These are phyloP conservation scores for Corinectria fuckeliana DNA, from an alignment of 2,329 filamentous ascomycete genomes.

Conservation along the genomic window DNA sequence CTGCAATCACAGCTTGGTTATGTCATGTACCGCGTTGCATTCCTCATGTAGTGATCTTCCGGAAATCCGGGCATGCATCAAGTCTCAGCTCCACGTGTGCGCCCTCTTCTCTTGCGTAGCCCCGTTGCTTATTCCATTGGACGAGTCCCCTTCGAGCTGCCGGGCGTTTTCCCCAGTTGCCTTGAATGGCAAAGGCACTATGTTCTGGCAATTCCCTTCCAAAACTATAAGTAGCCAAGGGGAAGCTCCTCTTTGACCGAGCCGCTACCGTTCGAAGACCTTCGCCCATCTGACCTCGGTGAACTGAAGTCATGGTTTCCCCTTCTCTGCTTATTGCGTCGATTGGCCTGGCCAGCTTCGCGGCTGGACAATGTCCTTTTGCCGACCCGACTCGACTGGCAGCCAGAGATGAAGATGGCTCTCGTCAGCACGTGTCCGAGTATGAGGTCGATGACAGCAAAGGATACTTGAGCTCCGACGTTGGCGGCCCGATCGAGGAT, in stretches of 20 bases:
- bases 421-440: slow-evolving; percentile 41
- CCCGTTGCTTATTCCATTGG: neutral
- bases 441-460: slow-evolving; percentile 60
- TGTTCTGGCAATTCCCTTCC: neutral
- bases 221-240: slow-evolving; percentile 25
- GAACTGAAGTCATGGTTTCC: slow-evolving; percentile 35
- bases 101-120: neutral
- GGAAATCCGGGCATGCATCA: slow-evolving; percentile 13
- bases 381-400: slow-evolving; percentile 38
- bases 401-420: slow-evolving; percentile 36
- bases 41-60: slow-evolving; percentile 3
- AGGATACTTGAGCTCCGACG: slow-evolving; percentile 68
- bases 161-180: neutral
- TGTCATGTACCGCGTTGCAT: slow-evolving; percentile 6
- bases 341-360: slow-evolving; percentile 38
- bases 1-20: slow-evolving; percentile 6
- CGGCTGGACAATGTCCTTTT: slow-evolving; percentile 44
- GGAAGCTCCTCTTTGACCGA: neutral
- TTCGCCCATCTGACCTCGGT: neutral
- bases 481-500: slow-evolving; percentile 71
- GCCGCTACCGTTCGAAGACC: neutral
- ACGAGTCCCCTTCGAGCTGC: neutral
- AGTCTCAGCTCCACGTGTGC: neutral
- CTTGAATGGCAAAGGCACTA: neutral
- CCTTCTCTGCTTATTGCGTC: slow-evolving; percentile 29